Evolutionary conservation across 2,329 filamentous ascomycete species (phyloP).

Genomic region (Periconia sp.): DNA sequence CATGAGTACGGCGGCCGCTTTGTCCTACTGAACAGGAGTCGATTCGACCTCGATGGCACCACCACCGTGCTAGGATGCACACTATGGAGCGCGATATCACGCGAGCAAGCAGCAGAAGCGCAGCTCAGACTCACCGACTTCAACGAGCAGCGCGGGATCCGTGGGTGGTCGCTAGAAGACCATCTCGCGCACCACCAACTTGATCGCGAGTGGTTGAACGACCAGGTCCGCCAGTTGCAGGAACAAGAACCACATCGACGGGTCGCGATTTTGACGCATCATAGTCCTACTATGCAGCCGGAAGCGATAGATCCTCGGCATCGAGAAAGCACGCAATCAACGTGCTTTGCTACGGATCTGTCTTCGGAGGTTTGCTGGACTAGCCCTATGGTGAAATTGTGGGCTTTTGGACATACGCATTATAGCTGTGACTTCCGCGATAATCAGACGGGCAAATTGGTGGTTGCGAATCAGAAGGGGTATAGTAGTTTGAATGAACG

Average conservation of each 20-base stretch:
- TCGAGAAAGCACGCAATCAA: constrained; percentile 8
- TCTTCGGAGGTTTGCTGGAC: constrained; percentile 39
- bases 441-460: constrained; percentile 3
- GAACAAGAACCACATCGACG: constrained; percentile 17
- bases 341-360: constrained; percentile 49
- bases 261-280: constrained; percentile 49
- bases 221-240: constrained; percentile 28
- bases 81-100: constrained; percentile 7
- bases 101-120: constrained; percentile 1
- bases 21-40: constrained; percentile 3
- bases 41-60: constrained; percentile 1
- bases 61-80: constrained; percentile 12
- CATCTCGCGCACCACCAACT: constrained; percentile 44
- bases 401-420: constrained; percentile 56
- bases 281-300: constrained; percentile 43
- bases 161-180: constrained; percentile 40
- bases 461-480: constrained; percentile 13
- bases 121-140: constrained; percentile 20
- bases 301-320: constrained; percentile 42
- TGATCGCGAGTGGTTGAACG: constrained; percentile 51
- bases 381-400: constrained; percentile 41
- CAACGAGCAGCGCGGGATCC: constrained; percentile 16
- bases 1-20: constrained; percentile 1
- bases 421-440: constrained; percentile 44
- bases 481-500: not conserved